Base-by-base conservation (phyloP, 148 eudicot genomes). In the Rhododendron henanense region DNA sequence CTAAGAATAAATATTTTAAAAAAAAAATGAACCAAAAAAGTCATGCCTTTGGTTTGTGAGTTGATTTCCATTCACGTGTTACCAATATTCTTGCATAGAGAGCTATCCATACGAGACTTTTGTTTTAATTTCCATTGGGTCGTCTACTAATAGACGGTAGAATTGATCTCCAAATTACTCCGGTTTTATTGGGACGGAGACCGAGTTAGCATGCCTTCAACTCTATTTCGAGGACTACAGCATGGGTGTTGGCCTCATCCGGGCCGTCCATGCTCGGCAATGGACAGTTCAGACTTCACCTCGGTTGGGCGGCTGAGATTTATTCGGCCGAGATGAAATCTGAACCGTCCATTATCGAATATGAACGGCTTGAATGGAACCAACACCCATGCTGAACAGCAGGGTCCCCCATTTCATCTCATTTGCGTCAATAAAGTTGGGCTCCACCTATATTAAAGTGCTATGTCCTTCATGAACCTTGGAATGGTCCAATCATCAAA, bases 191-290 rank as follows among this genome's bases (percentile, higher is more conserved):
- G 28, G 4, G 28, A 2, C 0, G 69, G 11, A 63, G 3, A 63
- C 11, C 10, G 69, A 63, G 31, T 7, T 23, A 63, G 6, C 25
- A 1, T 23, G 28, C 3, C 10, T 61, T 61, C 25, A 61, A 63
- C 28, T 21, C 1, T 21, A 19, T 41, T 41, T 5, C 0, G 45
- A 41, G 45, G 45, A 41, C 45, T 8, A 41, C 6, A 41, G 0
- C 6, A 41, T 41, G 7, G 44, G 44, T 5, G 44, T 0, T 5
- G 7, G 44, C 7, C 0, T 7, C 7, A 41, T 41, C 7, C 6
- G 1, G 6, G 0, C 1, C 7, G 45, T 41, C 0, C 1, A 41
- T 41, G 6, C 45, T 41, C 1, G 1, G 45, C 1, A 6, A 41
- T 41, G 0, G 8, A 41, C 45, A 0, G 45, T 0, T 41, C 7